Conservation (phyloP, 352 stramenopile genomes). For the Phytophthora pisi region DNA sequence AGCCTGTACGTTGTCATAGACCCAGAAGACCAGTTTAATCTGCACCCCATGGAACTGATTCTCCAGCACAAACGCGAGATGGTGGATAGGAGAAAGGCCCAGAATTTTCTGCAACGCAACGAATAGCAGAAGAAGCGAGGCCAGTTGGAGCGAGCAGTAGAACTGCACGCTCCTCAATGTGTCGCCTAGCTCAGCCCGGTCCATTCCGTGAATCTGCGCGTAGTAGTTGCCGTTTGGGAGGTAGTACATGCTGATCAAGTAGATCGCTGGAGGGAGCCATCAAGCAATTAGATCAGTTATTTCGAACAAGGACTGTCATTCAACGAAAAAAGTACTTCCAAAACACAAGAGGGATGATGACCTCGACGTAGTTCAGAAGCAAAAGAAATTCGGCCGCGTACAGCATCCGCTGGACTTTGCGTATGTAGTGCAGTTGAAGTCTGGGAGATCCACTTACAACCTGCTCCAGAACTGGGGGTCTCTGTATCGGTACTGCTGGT, state of each 20-base stretch:
- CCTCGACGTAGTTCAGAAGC: slow-evolving; percentile 28
- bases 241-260: slow-evolving; percentile 9
- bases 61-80: slow-evolving; percentile 45
- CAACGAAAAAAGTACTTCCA: slow-evolving; percentile 9
- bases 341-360: slow-evolving; percentile 26
- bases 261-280: slow-evolving; percentile 2
- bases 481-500: background rate
- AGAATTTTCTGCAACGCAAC: slow-evolving; percentile 4
- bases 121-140: slow-evolving; percentile 6
- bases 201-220: background rate
- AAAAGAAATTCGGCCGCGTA: slow-evolving; percentile 27
- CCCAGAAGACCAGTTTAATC: slow-evolving; percentile 37
- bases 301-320: background rate
- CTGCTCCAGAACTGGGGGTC: background rate
- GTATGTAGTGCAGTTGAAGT: background rate
- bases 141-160: slow-evolving; percentile 10
- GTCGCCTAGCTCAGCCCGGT: background rate
- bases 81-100: slow-evolving; percentile 16
- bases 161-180: slow-evolving; percentile 13
- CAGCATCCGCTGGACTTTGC: slow-evolving; percentile 10
- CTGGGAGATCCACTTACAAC: background rate
- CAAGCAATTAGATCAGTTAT: background rate
- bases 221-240: slow-evolving; percentile 24
- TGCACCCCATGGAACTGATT: slow-evolving; percentile 31
- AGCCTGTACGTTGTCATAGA: slow-evolving; percentile 32